Percentiles rank a stretch among this genome's conserved stretches.
Evolutionary conservation across 148 eudicot species (phyloP).

Genomic region (Spergularia marina): DNA sequence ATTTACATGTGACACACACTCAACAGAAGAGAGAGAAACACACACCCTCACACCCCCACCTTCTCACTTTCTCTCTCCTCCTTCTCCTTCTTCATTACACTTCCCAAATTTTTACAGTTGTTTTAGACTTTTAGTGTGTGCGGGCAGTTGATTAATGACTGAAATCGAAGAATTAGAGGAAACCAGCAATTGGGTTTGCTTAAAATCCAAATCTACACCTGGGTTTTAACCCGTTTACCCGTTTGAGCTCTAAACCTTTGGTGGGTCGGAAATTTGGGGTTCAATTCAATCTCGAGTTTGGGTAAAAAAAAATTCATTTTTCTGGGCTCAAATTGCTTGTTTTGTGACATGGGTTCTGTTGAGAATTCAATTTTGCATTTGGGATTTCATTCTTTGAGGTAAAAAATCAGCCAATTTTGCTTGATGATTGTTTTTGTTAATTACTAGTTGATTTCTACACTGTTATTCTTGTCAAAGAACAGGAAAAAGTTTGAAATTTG

Average conservation of each 20-base stretch:
- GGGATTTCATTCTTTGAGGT: conserved; percentile 35
- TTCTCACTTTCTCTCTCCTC: conserved; percentile 13
- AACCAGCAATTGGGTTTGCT: conserved; percentile 28
- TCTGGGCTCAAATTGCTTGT: conserved; percentile 16
- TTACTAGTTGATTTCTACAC: background rate
- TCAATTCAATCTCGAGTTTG: conserved; percentile 14
- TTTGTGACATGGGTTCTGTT: conserved; percentile 33
- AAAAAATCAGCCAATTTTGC: conserved; percentile 6
- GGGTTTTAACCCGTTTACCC: conserved; percentile 23
- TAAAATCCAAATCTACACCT: conserved; percentile 16
- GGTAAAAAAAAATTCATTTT: background rate
- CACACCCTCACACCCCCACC: background rate
- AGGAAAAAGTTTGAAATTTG: conserved; percentile 6
- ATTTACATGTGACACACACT: conserved; percentile 16
- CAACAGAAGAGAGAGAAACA: background rate
- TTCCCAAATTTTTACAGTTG: background rate
- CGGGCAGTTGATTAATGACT: conserved; percentile 29
- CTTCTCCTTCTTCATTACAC: background rate
- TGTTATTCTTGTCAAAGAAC: background rate
- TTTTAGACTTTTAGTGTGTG: conserved; percentile 14
- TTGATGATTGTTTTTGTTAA: conserved; percentile 8
- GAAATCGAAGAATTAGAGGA: conserved; percentile 23
- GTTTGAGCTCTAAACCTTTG: conserved; percentile 14
- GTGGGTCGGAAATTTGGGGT: conserved; percentile 25
- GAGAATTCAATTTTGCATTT: conserved; percentile 28